Evolutionary conservation across 495 filamentous ascomycete genomes (phyloP).

Genomic region (Cryomyces minteri): DNA sequence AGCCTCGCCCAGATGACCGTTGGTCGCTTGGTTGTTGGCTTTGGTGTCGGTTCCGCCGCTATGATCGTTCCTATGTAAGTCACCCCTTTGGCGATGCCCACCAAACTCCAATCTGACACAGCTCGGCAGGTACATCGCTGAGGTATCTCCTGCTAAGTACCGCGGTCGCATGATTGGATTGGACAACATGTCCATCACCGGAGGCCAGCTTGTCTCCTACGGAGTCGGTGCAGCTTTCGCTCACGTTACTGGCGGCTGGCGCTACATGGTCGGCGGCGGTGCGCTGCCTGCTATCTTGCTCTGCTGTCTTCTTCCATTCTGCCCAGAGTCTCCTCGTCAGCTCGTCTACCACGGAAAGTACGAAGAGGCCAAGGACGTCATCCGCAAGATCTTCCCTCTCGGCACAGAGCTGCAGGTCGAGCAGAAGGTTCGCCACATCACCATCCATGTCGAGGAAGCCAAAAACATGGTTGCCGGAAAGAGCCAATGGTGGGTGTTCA

Average conservation of each 20-base stretch:
- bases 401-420: constrained; percentile 21
- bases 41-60: constrained; percentile 33
- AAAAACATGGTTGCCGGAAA: constrained; percentile 19
- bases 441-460: constrained; percentile 20
- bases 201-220: constrained; percentile 31
- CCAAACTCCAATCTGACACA: not conserved
- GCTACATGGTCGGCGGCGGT: constrained; percentile 30
- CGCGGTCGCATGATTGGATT: constrained; percentile 35
- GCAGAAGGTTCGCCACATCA: constrained; percentile 22
- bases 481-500: constrained; percentile 21
- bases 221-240: constrained; percentile 33
- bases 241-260: constrained; percentile 27
- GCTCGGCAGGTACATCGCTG: constrained; percentile 21
- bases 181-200: constrained; percentile 35
- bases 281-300: constrained; percentile 30
- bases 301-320: constrained; percentile 22
- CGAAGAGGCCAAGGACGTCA: constrained; percentile 22
- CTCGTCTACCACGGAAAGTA: constrained; percentile 25
- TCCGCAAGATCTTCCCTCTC: constrained; percentile 22
- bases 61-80: constrained; percentile 24
- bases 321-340: constrained; percentile 35
- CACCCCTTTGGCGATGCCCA: not conserved
- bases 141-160: constrained; percentile 30
- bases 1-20: constrained; percentile 29
- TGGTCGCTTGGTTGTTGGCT: constrained; percentile 30